Evolutionary conservation across 192 early-diverging fungal genomes (phyloP), one percentile per base, ranked within the genome.

Genomic region (Coemansia guatemalensis): DNA sequence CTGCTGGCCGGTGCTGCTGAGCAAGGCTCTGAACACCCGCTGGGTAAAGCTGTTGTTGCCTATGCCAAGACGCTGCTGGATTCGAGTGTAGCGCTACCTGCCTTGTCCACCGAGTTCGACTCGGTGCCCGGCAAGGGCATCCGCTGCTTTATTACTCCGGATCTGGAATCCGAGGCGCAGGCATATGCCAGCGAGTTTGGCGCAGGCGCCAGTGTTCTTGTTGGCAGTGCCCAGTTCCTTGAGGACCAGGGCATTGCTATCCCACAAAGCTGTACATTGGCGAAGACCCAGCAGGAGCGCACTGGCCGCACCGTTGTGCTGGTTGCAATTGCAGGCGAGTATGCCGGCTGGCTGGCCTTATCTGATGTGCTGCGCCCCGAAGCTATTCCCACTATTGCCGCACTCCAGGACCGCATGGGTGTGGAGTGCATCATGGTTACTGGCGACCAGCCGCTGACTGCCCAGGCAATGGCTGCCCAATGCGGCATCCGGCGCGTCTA

Each of bases 371-470:
- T 96, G 61, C 92, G 92, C 22, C 89, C 93, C 3, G 93, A 95
- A 65, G 78, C 94, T 5, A 79, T 78, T 14, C 71, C 83, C 7
- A 84, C 89, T 1, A 84, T 99, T 1, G 83, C 83, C 7, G 86
- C 87, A 9, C 81, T 99, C 51, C 78, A 87, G 52, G 33, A 58
- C 12, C 7, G 30, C 8, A 87, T 95, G 90, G 90, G 90, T 12
- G 83, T 93, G 50, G 79, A 87, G 47, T 88, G 90, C 27, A 85
- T 88, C 8, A 96, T 99, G 92, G 88, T 97, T 3, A 99, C 97
- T 0, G 97, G 95, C 27, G 97, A 97, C 65, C 92, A 96, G 68
- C 85, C 84, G 56, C 56, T 88, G 56, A 94, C 95, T 1, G 95
- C 97, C 0, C 78, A 83, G 44, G 86, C 85, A 0, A 92, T 97